Conservation (phyloP, 345 rosid genomes). For the Citrus sp. region DNA sequence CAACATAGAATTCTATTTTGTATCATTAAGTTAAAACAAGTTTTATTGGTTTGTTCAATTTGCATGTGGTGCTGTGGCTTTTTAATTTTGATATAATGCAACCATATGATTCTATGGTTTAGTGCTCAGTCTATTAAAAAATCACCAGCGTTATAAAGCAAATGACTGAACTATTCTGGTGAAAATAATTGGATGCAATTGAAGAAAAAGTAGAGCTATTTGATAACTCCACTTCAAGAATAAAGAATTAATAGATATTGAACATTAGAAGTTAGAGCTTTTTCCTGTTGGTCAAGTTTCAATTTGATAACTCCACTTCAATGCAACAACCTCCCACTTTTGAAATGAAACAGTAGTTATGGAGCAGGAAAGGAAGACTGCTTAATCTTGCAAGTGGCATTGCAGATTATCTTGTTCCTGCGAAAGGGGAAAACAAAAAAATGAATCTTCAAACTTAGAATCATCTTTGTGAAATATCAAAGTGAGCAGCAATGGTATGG, state of each 20-base stretch:
- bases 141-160: not conserved
- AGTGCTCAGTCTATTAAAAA: not conserved
- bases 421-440: not conserved
- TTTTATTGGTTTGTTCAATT: not conserved
- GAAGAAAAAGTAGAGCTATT: not conserved
- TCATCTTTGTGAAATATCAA: too few species aligned
- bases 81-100: not conserved
- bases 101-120: not conserved
- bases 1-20: not conserved
- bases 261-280: not conserved
- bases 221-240: not conserved
- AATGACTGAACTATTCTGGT: not conserved
- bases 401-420: not conserved
- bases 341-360: not conserved
- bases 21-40: not conserved
- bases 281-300: not conserved
- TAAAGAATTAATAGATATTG: not conserved
- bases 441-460: too few species aligned
- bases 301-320: not conserved
- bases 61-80: not conserved
- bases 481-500: too few species aligned
- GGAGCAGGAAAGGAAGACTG: not conserved
- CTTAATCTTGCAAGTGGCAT: not conserved
- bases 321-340: not conserved
- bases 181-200: too few species aligned